A percentile compares a stretch with the other conserved stretches of the same genome.
phyloP scores from a whole-genome alignment of 768 basidiomycete species.

The Psilocybe cubensis region DNA sequence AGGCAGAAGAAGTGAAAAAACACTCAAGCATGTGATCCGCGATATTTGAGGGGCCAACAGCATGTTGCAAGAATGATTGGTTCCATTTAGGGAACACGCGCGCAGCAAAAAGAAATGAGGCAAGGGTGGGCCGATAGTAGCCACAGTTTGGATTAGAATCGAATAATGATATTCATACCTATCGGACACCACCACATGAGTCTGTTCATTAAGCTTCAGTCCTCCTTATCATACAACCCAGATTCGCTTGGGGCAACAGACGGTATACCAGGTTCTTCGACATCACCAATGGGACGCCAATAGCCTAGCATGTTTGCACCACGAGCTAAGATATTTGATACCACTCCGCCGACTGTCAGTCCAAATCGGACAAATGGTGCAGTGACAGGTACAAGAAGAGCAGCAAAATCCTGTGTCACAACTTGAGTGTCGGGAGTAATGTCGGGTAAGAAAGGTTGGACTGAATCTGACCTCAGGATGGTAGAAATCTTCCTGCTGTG shows the following conservation, averaged over 20 bases:
- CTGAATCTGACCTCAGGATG: constrained; percentile 48
- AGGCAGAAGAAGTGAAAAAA: too few relatives aligned
- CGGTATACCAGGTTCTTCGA: not conserved
- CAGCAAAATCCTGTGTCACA: constrained; percentile 41
- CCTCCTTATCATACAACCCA: constrained; percentile 24
- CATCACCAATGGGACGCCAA: constrained; percentile 27
- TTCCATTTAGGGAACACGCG: too few relatives aligned
- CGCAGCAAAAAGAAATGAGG: too few relatives aligned
- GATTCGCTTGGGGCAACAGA: constrained; percentile 21
- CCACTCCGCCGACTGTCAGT: constrained; percentile 27
- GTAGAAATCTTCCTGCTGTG: constrained; percentile 61
- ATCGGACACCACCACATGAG: not conserved
- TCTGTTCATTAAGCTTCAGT: constrained; percentile 7
- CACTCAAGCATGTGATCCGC: too few relatives aligned
- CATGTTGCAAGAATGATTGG: too few relatives aligned
- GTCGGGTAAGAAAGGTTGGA: not conserved
- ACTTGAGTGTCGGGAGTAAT: not conserved
- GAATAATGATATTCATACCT: not conserved
- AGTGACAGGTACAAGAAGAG: constrained; percentile 46
- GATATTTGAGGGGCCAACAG: too few relatives aligned
- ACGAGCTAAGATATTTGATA: constrained; percentile 32
- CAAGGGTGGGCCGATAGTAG: not conserved
- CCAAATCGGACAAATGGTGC: constrained; percentile 36
- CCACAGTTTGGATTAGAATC: not conserved
- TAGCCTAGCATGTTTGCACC: constrained; percentile 35